Evolutionary conservation across 2,329 filamentous ascomycete genomes (phyloP).

Genomic region (Fusarium sp.): DNA sequence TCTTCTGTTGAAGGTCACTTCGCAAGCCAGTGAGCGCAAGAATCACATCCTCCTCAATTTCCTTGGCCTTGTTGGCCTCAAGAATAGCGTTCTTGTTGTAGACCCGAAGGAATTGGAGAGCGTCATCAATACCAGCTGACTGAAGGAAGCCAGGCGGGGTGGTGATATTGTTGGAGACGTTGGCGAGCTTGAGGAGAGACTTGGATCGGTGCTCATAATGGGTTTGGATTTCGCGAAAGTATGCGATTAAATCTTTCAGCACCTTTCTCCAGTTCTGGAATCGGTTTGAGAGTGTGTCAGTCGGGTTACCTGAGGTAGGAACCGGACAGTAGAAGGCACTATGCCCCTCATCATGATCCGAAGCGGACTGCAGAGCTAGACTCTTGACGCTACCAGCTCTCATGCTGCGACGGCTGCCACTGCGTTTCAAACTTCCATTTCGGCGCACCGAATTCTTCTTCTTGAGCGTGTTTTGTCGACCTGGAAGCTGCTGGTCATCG

Average conservation of each 20-base stretch:
- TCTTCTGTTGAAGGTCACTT: constrained; percentile 92
- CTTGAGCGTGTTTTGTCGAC: constrained; percentile 78
- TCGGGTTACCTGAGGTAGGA: constrained; percentile 86
- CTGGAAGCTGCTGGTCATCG: constrained; percentile 57
- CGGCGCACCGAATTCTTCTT: constrained; percentile 86
- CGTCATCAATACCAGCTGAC: constrained; percentile 88
- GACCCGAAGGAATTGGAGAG: constrained; percentile 79
- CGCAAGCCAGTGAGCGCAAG: constrained; percentile 85
- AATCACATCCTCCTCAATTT: constrained; percentile 93
- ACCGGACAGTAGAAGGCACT: constrained; percentile 92
- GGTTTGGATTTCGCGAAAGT: constrained; percentile 90
- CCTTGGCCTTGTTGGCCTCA: constrained; percentile 88
- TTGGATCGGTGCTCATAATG: constrained; percentile 91
- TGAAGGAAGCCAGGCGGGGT: constrained; percentile 80
- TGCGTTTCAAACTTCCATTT: constrained; percentile 79
- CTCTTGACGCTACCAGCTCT: constrained; percentile 89
- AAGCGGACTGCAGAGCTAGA: constrained; percentile 75
- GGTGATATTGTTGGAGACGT: constrained; percentile 82
- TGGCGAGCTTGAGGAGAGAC: constrained; percentile 82
- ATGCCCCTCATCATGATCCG: constrained; percentile 76
- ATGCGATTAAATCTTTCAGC: constrained; percentile 91
- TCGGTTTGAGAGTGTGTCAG: constrained; percentile 84
- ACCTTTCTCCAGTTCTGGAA: constrained; percentile 99
- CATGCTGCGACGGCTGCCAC: constrained; percentile 82
- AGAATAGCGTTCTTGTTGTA: constrained; percentile 84